phyloP scores from a whole-genome alignment of 148 eudicot genomes.

The Nyssa sinensis region DNA sequence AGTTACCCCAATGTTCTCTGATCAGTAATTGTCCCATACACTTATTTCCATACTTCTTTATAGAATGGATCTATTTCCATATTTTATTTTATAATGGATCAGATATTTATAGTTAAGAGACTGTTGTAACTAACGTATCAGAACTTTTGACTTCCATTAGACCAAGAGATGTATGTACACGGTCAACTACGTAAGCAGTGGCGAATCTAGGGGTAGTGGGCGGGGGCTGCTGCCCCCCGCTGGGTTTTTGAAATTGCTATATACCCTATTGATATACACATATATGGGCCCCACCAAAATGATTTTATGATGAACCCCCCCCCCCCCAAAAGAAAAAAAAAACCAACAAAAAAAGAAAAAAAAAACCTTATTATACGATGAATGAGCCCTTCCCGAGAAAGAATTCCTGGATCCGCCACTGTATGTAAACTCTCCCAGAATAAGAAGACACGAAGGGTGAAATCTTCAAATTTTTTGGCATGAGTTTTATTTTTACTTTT shows the following conservation, averaged over 20 bases:
- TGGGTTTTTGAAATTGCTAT: too few species aligned
- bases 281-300: too few species aligned
- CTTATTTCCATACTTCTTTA: conserved; percentile 14
- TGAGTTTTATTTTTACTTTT: background rate
- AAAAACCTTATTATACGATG: too few species aligned
- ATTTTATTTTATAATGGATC: conserved; percentile 13
- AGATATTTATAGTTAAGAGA: background rate
- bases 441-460: background rate
- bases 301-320: too few species aligned
- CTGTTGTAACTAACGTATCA: background rate
- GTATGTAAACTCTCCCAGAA: background rate
- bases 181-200: background rate
- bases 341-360: too few species aligned
- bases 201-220: too few species aligned
- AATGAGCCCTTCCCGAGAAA: too few species aligned
- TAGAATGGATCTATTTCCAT: conserved; percentile 12
- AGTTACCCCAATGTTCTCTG: conserved; percentile 50
- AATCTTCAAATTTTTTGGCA: background rate
- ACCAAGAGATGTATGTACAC: background rate
- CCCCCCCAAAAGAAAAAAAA: too few species aligned
- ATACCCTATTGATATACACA: too few species aligned
- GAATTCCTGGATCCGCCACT: conserved; percentile 13
- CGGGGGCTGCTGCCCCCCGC: too few species aligned
- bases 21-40: conserved; percentile 48
- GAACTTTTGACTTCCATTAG: background rate